These are phyloP conservation scores for Pelargonium fulgidum DNA, from an alignment of 441 rosid species.

Conservation along the genomic window DNA sequence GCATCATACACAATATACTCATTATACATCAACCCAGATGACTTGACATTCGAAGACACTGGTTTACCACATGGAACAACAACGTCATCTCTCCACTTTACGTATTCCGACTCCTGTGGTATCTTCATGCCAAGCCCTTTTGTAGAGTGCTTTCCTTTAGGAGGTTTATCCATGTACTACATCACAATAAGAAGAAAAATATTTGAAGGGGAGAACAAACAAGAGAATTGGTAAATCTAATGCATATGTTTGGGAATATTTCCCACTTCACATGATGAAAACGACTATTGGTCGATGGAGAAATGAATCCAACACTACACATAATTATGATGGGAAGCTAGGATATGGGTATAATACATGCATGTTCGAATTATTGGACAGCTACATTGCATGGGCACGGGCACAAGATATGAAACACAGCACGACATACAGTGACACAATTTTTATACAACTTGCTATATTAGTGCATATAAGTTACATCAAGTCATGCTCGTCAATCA, in stretches of 20 bases:
- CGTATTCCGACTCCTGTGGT: conserved; percentile 63
- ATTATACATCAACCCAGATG: conserved; percentile 85
- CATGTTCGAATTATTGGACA: no score
- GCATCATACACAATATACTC: conserved; percentile 86
- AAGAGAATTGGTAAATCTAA: conserved; percentile 12
- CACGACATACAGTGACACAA: no score
- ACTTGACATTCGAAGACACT: conserved; percentile 56
- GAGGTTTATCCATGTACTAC: conserved; percentile 81
- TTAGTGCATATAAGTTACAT: no score
- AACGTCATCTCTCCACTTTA: conserved; percentile 80
- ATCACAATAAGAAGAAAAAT: conserved; percentile 12
- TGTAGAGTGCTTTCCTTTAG: conserved; percentile 84
- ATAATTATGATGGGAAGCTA: no score
- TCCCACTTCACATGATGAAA: no score
- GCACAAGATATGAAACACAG: no score
- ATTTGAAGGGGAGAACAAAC: not conserved
- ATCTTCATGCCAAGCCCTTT: conserved; percentile 88
- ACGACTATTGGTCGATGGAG: no score
- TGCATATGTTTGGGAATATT: not conserved
- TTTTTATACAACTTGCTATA: no score
- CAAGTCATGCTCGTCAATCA: no score
- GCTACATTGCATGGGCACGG: no score
- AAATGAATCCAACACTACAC: no score
- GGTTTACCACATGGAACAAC: conserved; percentile 93
- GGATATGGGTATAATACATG: no score